Conservation (phyloP, 2,329 filamentous ascomycete genomes). For the Talaromyces verruculosus region DNA sequence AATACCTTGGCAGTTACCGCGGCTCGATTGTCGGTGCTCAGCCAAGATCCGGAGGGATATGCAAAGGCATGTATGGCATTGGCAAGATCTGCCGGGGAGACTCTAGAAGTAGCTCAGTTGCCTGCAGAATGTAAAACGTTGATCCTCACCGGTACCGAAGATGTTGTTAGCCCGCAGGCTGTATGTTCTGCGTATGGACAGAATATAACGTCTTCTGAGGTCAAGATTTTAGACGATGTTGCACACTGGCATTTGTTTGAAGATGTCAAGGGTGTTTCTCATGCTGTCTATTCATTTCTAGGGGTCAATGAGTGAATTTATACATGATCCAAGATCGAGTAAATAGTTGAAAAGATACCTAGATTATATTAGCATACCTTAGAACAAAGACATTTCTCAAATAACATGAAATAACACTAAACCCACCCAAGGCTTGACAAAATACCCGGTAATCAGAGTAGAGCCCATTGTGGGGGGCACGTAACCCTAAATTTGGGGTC, state of each 20-base stretch:
- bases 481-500: neutral
- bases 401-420: too few species aligned
- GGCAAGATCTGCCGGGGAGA: conserved; percentile 37
- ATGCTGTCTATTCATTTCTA: conserved; percentile 12
- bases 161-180: conserved; percentile 44
- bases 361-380: neutral
- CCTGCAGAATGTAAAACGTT: conserved; percentile 27
- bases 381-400: neutral
- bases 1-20: conserved; percentile 48
- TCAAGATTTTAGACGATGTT: conserved; percentile 40
- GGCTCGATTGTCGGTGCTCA: conserved; percentile 46
- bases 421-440: too few species aligned
- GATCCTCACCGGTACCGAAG: conserved; percentile 50
- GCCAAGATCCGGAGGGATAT: conserved; percentile 55
- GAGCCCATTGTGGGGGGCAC: too few species aligned
- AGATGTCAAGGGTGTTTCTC: conserved; percentile 41
- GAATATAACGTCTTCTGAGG: conserved; percentile 24
- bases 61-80: conserved; percentile 56
- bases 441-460: too few species aligned
- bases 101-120: conserved; percentile 35
- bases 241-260: conserved; percentile 57
- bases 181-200: conserved; percentile 37
- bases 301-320: neutral
- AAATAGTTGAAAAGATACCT: neutral
- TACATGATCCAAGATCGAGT: neutral